Percentiles rank a stretch among this genome's conserved stretches.
Conservation (phyloP, 2,329 filamentous ascomycete genomes). For the Fusarium succisae region DNA sequence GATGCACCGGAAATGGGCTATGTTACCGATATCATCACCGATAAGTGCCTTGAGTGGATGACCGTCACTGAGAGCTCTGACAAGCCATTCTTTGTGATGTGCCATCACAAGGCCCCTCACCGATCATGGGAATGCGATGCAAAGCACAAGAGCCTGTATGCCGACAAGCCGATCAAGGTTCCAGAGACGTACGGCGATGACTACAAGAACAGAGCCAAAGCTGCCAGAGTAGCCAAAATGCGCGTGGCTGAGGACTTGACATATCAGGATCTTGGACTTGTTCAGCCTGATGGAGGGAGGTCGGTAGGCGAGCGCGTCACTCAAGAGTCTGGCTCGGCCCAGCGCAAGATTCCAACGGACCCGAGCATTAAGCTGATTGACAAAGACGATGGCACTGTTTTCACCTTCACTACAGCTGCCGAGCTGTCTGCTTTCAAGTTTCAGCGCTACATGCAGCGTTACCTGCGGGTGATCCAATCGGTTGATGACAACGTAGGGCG, state of each 20-base stretch:
- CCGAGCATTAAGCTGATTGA: background rate
- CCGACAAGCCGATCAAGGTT: slow-evolving; percentile 53
- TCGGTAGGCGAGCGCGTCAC: background rate
- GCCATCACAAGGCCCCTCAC: slow-evolving; percentile 65
- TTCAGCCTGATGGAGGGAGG: slow-evolving; percentile 57
- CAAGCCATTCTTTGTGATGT: slow-evolving; percentile 64
- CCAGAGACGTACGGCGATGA: slow-evolving; percentile 64
- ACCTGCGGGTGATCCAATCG: slow-evolving; percentile 61
- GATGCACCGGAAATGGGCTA: slow-evolving; percentile 42
- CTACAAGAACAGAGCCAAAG: slow-evolving; percentile 62
- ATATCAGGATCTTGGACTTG: slow-evolving; percentile 60
- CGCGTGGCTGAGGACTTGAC: slow-evolving; percentile 61
- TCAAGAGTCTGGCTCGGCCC: background rate
- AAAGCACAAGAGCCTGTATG: slow-evolving; percentile 59
- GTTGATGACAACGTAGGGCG: slow-evolving; percentile 63
- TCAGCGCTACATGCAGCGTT: slow-evolving; percentile 65
- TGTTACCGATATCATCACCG: slow-evolving; percentile 62
- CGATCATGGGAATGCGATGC: slow-evolving; percentile 61
- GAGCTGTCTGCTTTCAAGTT: slow-evolving; percentile 64
- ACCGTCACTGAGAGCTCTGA: slow-evolving; percentile 35
- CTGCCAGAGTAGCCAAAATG: slow-evolving; percentile 61
- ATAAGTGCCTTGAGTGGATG: slow-evolving; percentile 58
- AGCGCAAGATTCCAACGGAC: slow-evolving; percentile 33
- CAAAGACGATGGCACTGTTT: slow-evolving; percentile 42
- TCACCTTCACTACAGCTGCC: slow-evolving; percentile 52